phyloP scores from a whole-genome alignment of 192 early-diverging fungal species.

The Spizellomyces sp. region DNA sequence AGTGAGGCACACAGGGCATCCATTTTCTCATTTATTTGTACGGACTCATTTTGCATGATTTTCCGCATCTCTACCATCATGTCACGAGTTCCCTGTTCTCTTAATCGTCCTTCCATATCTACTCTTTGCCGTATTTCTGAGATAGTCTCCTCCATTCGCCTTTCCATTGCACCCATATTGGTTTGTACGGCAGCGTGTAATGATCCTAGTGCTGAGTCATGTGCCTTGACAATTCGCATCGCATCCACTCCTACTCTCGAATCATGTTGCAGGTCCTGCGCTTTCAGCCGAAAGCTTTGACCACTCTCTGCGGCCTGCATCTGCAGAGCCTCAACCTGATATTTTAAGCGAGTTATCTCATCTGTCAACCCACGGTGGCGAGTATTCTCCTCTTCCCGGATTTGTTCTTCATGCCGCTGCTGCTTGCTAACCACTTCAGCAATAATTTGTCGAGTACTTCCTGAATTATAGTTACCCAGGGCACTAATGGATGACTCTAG shows the following conservation, averaged over 20 bases:
- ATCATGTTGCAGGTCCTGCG: constrained; percentile 38
- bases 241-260: constrained; percentile 34
- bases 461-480: constrained; percentile 15
- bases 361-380: constrained; percentile 21
- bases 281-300: constrained; percentile 28
- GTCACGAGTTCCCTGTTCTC: constrained; percentile 39
- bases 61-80: constrained; percentile 37
- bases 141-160: constrained; percentile 30
- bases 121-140: constrained; percentile 31
- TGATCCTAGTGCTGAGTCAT: constrained; percentile 33
- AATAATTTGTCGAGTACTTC: constrained; percentile 28
- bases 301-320: constrained; percentile 30
- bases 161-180: constrained; percentile 12
- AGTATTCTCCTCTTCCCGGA: constrained; percentile 31
- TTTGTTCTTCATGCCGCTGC: constrained; percentile 18
- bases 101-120: constrained; percentile 35
- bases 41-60: constrained; percentile 24
- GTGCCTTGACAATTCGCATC: constrained; percentile 39
- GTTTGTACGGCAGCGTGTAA: constrained; percentile 34
- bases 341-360: constrained; percentile 34
- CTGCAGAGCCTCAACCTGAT: constrained; percentile 37
- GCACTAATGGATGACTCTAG: constrained; percentile 20
- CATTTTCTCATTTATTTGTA: constrained; percentile 33
- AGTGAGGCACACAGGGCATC: constrained; percentile 28
- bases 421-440: constrained; percentile 36